These are phyloP conservation scores for Lyophyllum decastes DNA, from an alignment of 768 basidiomycete genomes.

Conservation along the genomic window DNA sequence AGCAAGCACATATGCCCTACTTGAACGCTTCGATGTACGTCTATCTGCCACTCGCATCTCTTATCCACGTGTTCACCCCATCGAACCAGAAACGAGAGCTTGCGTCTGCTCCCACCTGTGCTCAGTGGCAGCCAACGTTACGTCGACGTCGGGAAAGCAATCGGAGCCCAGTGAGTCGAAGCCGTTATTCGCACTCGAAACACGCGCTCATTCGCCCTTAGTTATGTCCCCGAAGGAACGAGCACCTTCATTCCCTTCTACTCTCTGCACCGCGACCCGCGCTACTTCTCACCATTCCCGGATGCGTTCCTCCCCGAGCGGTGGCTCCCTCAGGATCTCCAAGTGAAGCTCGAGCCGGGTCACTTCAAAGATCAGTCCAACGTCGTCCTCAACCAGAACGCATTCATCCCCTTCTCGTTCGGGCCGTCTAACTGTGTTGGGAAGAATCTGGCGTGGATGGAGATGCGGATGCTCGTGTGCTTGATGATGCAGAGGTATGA, in stretches of 20 bases:
- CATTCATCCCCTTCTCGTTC: constrained; percentile 45
- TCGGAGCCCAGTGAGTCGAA: constrained; percentile 40
- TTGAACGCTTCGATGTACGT: constrained; percentile 38
- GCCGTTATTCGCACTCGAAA: not conserved
- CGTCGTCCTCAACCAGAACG: constrained; percentile 25
- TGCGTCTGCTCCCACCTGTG: constrained; percentile 51
- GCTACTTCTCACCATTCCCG: constrained; percentile 47
- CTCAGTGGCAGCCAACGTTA: constrained; percentile 48
- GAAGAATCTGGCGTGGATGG: constrained; percentile 40
- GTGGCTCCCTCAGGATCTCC: constrained; percentile 29
- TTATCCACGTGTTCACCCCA: not conserved
- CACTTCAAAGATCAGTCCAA: constrained; percentile 27
- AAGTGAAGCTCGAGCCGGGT: constrained; percentile 28
- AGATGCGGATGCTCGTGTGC: constrained; percentile 40
- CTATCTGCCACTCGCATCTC: not conserved
- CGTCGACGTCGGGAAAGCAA: constrained; percentile 34
- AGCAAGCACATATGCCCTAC: constrained; percentile 33
- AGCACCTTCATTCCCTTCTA: constrained; percentile 43
- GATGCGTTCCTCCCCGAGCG: constrained; percentile 44
- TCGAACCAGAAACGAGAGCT: constrained; percentile 45
- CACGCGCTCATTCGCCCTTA: constrained; percentile 17
- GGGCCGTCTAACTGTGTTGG: constrained; percentile 46
- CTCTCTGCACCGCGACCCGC: constrained; percentile 45
- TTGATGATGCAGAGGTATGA: constrained; percentile 38
- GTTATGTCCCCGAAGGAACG: constrained; percentile 47